phyloP scores from a whole-genome alignment of 805 yeast species.

The Kodamaea restingae region DNA sequence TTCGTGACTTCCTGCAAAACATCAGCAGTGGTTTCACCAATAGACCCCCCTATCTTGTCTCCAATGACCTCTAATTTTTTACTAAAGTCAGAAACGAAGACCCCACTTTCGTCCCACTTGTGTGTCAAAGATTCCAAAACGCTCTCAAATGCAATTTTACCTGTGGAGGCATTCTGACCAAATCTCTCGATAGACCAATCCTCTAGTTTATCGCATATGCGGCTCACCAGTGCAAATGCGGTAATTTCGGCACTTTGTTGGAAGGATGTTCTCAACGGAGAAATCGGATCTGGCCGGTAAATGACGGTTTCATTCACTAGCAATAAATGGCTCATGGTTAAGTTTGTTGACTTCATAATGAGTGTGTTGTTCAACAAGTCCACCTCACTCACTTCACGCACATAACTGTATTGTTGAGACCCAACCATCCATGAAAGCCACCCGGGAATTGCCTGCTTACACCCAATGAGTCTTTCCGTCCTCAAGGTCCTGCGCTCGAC shows the following conservation, averaged over 20 bases:
- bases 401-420: slow-evolving; percentile 67
- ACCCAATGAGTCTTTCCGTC: slow-evolving; percentile 85
- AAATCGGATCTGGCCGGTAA: slow-evolving; percentile 67
- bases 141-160: slow-evolving; percentile 78
- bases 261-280: slow-evolving; percentile 54
- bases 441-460: slow-evolving; percentile 78
- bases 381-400: slow-evolving; percentile 84
- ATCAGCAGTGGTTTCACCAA: slow-evolving; percentile 7
- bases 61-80: slow-evolving; percentile 26
- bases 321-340: slow-evolving; percentile 73
- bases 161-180: slow-evolving; percentile 79
- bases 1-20: slow-evolving; percentile 17
- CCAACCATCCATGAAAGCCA: slow-evolving; percentile 79
- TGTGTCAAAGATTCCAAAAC: slow-evolving; percentile 56
- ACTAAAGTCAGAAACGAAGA: slow-evolving; percentile 28
- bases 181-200: slow-evolving; percentile 91
- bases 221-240: slow-evolving; percentile 69
- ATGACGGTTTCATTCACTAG: slow-evolving; percentile 84
- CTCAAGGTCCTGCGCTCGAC: slow-evolving; percentile 45
- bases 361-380: slow-evolving; percentile 62
- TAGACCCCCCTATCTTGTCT: slow-evolving; percentile 18
- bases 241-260: slow-evolving; percentile 83
- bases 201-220: slow-evolving; percentile 77
- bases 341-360: slow-evolving; percentile 78
- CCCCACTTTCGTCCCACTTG: slow-evolving; percentile 40